A percentile compares a stretch with the other conserved stretches of the same genome.
These are phyloP conservation scores for Kwoniella mangroviensis DNA, from an alignment of 768 basidiomycete genomes.

Conservation along the genomic window DNA sequence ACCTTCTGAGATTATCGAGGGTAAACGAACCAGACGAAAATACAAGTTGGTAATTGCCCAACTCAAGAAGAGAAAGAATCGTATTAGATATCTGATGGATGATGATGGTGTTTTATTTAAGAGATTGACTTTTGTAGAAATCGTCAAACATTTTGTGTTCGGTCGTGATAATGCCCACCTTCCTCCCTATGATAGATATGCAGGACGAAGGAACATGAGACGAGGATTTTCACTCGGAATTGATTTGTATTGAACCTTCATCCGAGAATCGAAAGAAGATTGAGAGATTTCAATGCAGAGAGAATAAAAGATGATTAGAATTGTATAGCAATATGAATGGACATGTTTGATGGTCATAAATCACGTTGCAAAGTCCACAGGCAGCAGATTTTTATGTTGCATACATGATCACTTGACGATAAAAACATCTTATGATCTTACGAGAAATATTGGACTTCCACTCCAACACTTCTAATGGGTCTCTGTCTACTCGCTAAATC, in stretches of 20 bases:
- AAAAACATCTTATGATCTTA: neutral
- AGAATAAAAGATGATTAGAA: too few relatives aligned
- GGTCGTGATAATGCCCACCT: neutral
- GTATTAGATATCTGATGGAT: neutral
- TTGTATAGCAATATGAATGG: too few relatives aligned
- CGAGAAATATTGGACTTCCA: conserved; percentile 88
- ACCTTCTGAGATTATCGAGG: neutral
- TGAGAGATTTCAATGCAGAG: too few relatives aligned
- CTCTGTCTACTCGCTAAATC: conserved; percentile 82
- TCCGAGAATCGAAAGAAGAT: too few relatives aligned
- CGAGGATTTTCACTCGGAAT: too few relatives aligned
- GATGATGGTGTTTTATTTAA: neutral
- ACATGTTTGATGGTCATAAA: neutral
- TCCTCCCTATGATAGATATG: too few relatives aligned
- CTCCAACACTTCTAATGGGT: conserved; percentile 84
- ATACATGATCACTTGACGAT: too few relatives aligned
- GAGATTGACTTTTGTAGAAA: neutral
- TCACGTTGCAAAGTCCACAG: neutral
- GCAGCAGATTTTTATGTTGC: too few relatives aligned
- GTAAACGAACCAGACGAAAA: neutral
- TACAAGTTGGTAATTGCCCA: neutral
- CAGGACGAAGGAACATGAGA: too few relatives aligned
- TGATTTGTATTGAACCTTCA: too few relatives aligned
- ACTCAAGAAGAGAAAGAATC: neutral
- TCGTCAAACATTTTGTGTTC: neutral